phyloP scores from a whole-genome alignment of 2,329 filamentous ascomycete genomes.

The Xylaria polymorpha region DNA sequence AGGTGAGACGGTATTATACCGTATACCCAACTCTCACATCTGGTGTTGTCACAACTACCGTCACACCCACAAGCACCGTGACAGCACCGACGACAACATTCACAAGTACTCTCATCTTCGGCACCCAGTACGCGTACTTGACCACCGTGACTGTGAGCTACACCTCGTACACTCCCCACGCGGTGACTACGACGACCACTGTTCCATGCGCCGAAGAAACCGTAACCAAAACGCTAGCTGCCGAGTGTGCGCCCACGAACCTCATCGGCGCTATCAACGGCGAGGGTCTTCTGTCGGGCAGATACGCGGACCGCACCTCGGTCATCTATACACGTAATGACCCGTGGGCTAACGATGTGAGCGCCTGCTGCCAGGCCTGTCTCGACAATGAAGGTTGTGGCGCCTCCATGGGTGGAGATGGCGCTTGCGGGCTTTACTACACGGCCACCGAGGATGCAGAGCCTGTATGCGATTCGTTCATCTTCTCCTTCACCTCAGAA shows the following conservation, averaged over 20 bases:
- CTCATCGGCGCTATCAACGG: slow-evolving; percentile 40
- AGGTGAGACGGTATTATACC: not conserved
- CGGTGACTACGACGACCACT: slow-evolving; percentile 17
- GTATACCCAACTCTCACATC: slow-evolving; percentile 27
- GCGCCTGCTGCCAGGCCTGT: slow-evolving; percentile 46
- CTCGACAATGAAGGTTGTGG: slow-evolving; percentile 44
- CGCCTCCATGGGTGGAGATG: slow-evolving; percentile 31
- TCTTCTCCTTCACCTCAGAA: slow-evolving; percentile 39
- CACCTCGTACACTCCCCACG: slow-evolving; percentile 24
- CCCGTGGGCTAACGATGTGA: slow-evolving; percentile 37
- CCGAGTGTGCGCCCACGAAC: slow-evolving; percentile 37
- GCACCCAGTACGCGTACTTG: slow-evolving; percentile 17
- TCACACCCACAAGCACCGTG: slow-evolving; percentile 31
- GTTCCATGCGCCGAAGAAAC: slow-evolving; percentile 17
- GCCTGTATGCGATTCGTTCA: slow-evolving; percentile 37
- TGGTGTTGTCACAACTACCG: slow-evolving; percentile 20
- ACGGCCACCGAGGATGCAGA: slow-evolving; percentile 29
- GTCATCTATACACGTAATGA: slow-evolving; percentile 37
- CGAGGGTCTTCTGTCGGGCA: slow-evolving; percentile 38
- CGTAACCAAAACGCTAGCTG: slow-evolving; percentile 28
- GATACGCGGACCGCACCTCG: slow-evolving; percentile 36
- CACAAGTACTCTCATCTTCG: slow-evolving; percentile 17
- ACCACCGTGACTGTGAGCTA: slow-evolving; percentile 17
- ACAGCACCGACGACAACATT: slow-evolving; percentile 15
- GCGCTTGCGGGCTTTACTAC: slow-evolving; percentile 40